A percentile compares a stretch with the other conserved stretches of the same genome.
phyloP scores from a whole-genome alignment of 192 early-diverging fungal species.

The Coemansia sp. region DNA sequence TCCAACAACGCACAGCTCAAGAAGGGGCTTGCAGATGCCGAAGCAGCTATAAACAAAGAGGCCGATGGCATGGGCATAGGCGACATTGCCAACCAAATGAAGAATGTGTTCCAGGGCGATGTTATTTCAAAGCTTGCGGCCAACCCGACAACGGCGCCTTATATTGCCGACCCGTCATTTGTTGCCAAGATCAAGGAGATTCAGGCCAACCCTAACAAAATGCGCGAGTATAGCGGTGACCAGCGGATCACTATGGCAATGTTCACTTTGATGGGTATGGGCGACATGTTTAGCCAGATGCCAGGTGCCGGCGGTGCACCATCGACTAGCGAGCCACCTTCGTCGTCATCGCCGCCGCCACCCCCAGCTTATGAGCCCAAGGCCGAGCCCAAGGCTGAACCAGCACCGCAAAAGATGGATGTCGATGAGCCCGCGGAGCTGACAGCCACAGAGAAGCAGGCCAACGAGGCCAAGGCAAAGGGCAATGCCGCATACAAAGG shows the following conservation, averaged over 20 bases:
- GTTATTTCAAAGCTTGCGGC: conserved; percentile 73
- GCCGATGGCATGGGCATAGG: conserved; percentile 17
- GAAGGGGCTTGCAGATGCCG: conserved; percentile 75
- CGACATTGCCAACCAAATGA: conserved; percentile 34
- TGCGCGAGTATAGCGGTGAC: conserved; percentile 74
- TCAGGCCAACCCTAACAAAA: conserved; percentile 67
- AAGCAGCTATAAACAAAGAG: conserved; percentile 58
- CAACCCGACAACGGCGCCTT: conserved; percentile 74
- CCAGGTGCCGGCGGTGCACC: conserved; percentile 41
- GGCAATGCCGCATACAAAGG: conserved; percentile 93
- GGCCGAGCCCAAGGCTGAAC: conserved; percentile 18
- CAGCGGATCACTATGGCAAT: conserved; percentile 77
- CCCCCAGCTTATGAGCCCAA: conserved; percentile 12
- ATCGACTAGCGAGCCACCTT: not conserved
- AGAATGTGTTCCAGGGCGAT: conserved; percentile 64
- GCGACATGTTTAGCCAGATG: conserved; percentile 37
- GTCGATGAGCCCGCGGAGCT: conserved; percentile 44
- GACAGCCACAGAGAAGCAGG: conserved; percentile 60
- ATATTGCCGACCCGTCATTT: conserved; percentile 75
- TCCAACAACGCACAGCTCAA: conserved; percentile 71
- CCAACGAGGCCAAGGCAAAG: conserved; percentile 73
- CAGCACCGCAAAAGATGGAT: conserved; percentile 19
- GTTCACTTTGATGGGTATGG: conserved; percentile 74
- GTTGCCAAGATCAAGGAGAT: conserved; percentile 70
- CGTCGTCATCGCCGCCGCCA: conserved; percentile 13